Evolutionary conservation across 2,329 filamentous ascomycete genomes (phyloP).

Genomic region (Phaeosphaeria sp.): DNA sequence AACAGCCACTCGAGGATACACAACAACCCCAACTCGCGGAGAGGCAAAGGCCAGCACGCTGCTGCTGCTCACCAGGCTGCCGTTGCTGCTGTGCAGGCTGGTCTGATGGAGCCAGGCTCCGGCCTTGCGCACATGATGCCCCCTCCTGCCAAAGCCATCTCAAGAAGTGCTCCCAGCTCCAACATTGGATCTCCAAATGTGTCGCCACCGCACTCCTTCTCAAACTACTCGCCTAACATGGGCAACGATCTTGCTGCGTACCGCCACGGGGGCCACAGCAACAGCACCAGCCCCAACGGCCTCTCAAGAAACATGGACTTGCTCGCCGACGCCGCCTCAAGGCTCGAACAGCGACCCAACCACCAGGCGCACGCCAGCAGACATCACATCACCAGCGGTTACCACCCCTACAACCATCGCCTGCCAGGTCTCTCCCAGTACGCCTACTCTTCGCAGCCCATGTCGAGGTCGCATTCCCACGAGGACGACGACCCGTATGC

Average conservation of each 20-base stretch:
- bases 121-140: conserved; percentile 74
- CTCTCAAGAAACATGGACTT: conserved; percentile 68
- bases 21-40: conserved; percentile 96
- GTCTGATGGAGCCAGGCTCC: conserved; percentile 58
- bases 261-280: conserved; percentile 44
- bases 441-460: conserved; percentile 77
- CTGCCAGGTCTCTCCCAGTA: conserved; percentile 60
- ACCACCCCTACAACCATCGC: conserved; percentile 62
- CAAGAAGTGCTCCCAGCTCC: conserved; percentile 86
- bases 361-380: conserved; percentile 49
- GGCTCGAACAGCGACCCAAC: conserved; percentile 67
- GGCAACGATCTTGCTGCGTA: conserved; percentile 66
- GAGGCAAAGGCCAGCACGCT: conserved; percentile 82
- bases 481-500: conserved; percentile 82
- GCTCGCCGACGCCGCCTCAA: conserved; percentile 71
- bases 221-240: conserved; percentile 64
- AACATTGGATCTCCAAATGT: conserved; percentile 92
- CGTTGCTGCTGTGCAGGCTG: conserved; percentile 58
- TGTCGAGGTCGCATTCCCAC: conserved; percentile 87
- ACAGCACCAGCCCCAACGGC: conserved; percentile 52
- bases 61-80: conserved; percentile 64
- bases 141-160: conserved; percentile 73
- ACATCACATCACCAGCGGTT: conserved; percentile 50
- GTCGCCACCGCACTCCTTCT: conserved; percentile 89
- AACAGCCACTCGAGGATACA: conserved; percentile 91